phyloP scores from a whole-genome alignment of 208 protist species.

The Acanthamoeba castellanii region DNA sequence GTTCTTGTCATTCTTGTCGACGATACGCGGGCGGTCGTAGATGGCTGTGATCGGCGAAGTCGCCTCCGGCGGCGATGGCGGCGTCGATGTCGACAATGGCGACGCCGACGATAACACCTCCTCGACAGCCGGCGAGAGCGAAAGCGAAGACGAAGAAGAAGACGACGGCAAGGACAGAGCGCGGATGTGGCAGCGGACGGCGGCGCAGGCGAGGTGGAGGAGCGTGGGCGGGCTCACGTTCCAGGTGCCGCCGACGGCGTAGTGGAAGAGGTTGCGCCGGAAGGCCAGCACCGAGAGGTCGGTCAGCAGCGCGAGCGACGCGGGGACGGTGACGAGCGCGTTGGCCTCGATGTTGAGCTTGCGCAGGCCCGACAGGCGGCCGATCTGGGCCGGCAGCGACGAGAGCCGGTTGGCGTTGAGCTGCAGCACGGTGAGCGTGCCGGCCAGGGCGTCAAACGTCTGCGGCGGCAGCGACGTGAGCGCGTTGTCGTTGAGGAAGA shows the following conservation, averaged over 20 bases:
- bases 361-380: not conserved
- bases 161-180: not conserved
- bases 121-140: not conserved
- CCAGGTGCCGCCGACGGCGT: constrained; percentile 27
- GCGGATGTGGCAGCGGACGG: not conserved
- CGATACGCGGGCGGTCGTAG: not conserved
- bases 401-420: constrained; percentile 52
- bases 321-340: constrained; percentile 18
- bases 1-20: not conserved
- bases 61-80: not conserved
- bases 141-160: not conserved
- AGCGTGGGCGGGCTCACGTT: not conserved
- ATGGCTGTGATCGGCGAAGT: not conserved
- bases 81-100: not conserved
- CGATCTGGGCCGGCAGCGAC: constrained; percentile 32
- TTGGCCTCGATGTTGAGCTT: constrained; percentile 49
- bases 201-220: constrained; percentile 58
- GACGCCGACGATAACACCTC: not conserved
- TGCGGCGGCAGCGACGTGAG: constrained; percentile 44
- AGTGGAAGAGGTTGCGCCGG: constrained; percentile 56
- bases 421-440: not conserved
- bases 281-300: constrained; percentile 63
- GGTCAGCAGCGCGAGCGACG: not conserved
- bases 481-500: constrained; percentile 65
- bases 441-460: not conserved